These are phyloP conservation scores for Toxoplasma gondii DNA, from an alignment of 169 alveolate genomes.

Conservation along the genomic window DNA sequence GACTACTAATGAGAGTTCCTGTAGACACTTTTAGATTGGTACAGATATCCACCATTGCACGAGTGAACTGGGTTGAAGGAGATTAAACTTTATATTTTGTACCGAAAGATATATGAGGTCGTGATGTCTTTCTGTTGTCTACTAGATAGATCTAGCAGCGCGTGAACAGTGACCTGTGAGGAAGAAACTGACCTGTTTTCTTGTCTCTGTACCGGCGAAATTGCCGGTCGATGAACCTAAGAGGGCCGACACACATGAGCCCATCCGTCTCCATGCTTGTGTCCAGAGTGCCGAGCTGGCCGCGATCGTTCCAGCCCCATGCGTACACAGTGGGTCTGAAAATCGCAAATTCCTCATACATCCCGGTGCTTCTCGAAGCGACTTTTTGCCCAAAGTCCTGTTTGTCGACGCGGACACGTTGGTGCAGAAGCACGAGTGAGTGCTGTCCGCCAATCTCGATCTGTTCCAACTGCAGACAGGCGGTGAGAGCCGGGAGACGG, in stretches of 20 bases:
- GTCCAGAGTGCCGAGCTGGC: constrained; percentile 71
- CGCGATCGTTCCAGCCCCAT: constrained; percentile 81
- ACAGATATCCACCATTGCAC: too few species aligned
- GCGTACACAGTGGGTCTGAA: constrained; percentile 69
- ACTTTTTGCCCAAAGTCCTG: constrained; percentile 59
- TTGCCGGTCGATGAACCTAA: constrained; percentile 47
- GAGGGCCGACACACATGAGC: constrained; percentile 52
- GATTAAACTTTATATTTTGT: too few species aligned
- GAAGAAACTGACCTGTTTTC: constrained; percentile 14
- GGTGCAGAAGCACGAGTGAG: constrained; percentile 57
- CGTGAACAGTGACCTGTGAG: neutral
- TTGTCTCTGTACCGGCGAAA: constrained; percentile 29
- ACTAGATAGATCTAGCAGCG: neutral
- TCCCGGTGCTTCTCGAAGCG: neutral
- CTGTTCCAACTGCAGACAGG: constrained; percentile 44
- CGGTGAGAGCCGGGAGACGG: neutral
- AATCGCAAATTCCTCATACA: constrained; percentile 11
- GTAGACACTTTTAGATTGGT: too few species aligned
- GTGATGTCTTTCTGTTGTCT: neutral
- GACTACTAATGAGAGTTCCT: too few species aligned
- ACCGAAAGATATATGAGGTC: too few species aligned
- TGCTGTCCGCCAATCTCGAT: constrained; percentile 72
- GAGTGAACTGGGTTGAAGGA: too few species aligned
- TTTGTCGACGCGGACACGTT: constrained; percentile 17
- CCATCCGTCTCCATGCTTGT: constrained; percentile 15